Percentiles rank a stretch among this genome's conserved stretches.
phyloP scores from a whole-genome alignment of 2,329 filamentous ascomycete genomes.

The Hypoxylon sp. region DNA sequence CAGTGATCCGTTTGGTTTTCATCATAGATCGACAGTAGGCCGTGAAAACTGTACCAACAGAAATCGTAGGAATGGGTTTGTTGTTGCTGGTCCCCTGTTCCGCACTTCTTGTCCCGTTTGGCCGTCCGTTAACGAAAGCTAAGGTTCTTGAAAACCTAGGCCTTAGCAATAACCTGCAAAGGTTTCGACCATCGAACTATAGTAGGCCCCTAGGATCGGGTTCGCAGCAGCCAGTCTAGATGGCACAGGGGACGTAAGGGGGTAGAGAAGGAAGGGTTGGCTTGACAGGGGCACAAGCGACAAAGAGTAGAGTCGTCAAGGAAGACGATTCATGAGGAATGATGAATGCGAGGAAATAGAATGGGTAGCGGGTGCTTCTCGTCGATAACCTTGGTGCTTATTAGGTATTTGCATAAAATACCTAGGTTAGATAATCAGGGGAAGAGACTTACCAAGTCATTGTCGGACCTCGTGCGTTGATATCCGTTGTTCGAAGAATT shows the following conservation, averaged over 20 bases:
- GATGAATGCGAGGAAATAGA: not conserved
- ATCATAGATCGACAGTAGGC: not conserved
- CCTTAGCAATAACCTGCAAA: not conserved
- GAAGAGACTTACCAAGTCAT: not conserved
- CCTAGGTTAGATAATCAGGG: not conserved
- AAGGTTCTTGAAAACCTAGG: not conserved
- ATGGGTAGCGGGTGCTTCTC: not conserved
- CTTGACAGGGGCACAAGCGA: not conserved
- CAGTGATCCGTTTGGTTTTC: not conserved
- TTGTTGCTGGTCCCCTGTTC: not conserved
- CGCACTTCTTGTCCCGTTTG: not conserved
- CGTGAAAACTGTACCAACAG: too few relatives aligned
- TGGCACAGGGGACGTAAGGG: not conserved
- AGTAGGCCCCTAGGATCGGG: not conserved
- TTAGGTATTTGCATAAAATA: not conserved
- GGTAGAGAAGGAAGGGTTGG: not conserved
- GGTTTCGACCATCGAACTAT: not conserved
- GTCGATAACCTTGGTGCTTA: not conserved
- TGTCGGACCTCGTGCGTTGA: not conserved
- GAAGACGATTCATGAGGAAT: not conserved
- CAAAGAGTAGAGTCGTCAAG: not conserved
- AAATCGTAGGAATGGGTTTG: not conserved
- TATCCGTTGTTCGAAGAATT: not conserved
- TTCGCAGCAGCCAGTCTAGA: not conserved
- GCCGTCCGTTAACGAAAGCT: not conserved